Conservation (phyloP, 768 basidiomycete species). For the Stropharia rugosoannulata region DNA sequence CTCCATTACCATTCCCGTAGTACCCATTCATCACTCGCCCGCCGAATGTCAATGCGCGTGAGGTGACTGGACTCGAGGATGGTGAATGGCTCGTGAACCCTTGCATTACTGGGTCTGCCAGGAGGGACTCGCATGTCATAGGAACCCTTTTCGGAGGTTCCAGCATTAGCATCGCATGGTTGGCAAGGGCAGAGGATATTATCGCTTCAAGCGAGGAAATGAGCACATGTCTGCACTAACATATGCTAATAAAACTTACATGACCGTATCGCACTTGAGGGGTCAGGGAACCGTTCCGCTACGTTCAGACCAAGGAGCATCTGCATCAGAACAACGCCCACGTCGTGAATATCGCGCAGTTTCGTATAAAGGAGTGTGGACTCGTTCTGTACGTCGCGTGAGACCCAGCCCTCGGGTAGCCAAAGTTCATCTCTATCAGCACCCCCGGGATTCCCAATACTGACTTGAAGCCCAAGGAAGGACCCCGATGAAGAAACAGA, state of each 20-base stretch:
- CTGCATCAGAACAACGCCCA: conserved; percentile 78
- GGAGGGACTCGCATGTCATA: conserved; percentile 54
- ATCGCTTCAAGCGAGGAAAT: conserved; percentile 34
- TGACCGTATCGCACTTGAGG: conserved; percentile 54
- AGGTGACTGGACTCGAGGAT: conserved; percentile 1
- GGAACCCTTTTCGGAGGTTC: conserved; percentile 54
- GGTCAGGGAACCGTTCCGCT: conserved; percentile 48
- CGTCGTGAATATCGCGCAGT: conserved; percentile 79
- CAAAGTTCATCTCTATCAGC: conserved; percentile 24
- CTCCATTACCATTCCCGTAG: conserved; percentile 2
- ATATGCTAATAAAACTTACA: conserved; percentile 35
- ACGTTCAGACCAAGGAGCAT: conserved; percentile 84
- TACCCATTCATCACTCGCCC: background rate
- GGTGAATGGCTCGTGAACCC: background rate
- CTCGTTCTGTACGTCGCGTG: conserved; percentile 77
- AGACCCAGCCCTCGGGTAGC: conserved; percentile 50
- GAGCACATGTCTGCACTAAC: background rate
- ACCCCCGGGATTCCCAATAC: background rate
- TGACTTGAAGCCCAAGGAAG: background rate
- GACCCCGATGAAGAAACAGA: background rate
- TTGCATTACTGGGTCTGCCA: conserved; percentile 49
- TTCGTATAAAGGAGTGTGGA: conserved; percentile 73
- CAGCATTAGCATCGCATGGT: conserved; percentile 60
- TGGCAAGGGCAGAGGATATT: conserved; percentile 51
- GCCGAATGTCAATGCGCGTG: conserved; percentile 3